These are phyloP conservation scores for Aspergillus tanneri DNA, from an alignment of 2,329 filamentous ascomycete species.

Conservation along the genomic window DNA sequence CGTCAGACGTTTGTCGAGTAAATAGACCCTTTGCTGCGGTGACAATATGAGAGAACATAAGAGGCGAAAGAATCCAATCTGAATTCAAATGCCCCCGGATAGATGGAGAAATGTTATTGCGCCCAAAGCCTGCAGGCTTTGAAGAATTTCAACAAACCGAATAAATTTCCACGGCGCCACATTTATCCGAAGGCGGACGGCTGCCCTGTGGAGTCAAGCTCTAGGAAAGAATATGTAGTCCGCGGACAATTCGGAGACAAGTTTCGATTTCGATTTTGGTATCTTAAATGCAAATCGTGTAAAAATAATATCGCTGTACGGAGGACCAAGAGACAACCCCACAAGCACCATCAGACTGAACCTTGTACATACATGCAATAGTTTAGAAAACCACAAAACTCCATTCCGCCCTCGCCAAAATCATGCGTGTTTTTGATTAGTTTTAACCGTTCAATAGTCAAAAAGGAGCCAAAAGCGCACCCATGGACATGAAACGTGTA, in stretches of 20 bases:
- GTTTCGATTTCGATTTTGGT: no score
- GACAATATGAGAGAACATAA: constrained; percentile 45
- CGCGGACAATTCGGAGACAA: no score
- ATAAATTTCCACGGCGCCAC: constrained; percentile 16
- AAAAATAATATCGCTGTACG: constrained; percentile 2
- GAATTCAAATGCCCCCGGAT: neutral
- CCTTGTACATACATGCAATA: no score
- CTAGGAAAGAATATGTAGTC: no score
- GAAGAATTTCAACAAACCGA: constrained; percentile 11
- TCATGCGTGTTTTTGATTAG: neutral
- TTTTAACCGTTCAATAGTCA: no score
- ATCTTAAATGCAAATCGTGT: constrained; percentile 3
- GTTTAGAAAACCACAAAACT: constrained; percentile 5
- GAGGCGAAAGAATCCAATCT: constrained; percentile 14
- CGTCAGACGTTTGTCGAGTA: constrained; percentile 31
- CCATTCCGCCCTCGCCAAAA: neutral
- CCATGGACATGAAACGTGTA: no score
- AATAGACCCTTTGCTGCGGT: constrained; percentile 46
- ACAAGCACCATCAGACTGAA: neutral
- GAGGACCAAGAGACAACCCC: constrained; percentile 1
- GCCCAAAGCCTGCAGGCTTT: constrained; percentile 12
- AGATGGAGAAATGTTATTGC: constrained; percentile 22
- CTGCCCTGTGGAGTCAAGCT: neutral
- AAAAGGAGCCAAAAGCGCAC: no score
- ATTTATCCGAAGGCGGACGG: constrained; percentile 21